phyloP scores from a whole-genome alignment of 768 basidiomycete genomes.

The Russula abietina region DNA sequence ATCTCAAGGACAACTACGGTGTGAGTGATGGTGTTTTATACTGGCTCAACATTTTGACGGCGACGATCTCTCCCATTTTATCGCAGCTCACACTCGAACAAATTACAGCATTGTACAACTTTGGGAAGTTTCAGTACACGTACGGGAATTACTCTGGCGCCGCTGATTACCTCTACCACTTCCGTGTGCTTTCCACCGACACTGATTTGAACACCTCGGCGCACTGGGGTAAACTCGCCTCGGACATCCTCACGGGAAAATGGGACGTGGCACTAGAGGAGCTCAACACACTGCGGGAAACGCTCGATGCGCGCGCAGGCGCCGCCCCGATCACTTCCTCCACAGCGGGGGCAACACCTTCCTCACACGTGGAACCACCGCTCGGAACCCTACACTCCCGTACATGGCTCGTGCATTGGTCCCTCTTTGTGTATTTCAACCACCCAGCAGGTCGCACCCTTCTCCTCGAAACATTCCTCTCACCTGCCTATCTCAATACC shows the following conservation, averaged over 20 bases:
- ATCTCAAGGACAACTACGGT: conserved; percentile 87
- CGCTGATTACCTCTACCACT: conserved; percentile 97
- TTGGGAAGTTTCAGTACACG: conserved; percentile 98
- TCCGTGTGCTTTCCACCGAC: conserved; percentile 94
- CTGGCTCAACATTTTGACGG: conserved; percentile 2
- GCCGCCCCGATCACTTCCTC: conserved; percentile 34
- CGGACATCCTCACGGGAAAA: conserved; percentile 88
- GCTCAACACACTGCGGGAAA: conserved; percentile 89
- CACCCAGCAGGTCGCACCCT: conserved; percentile 86
- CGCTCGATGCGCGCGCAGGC: conserved; percentile 74
- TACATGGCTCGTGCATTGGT: conserved; percentile 97
- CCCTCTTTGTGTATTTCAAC: conserved; percentile 97
- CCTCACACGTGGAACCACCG: conserved; percentile 59
- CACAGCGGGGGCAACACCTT: neutral
- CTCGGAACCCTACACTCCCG: conserved; percentile 87
- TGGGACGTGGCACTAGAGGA: conserved; percentile 96
- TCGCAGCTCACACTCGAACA: conserved; percentile 85
- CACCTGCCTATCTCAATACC: conserved; percentile 95
- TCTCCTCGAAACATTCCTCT: conserved; percentile 93
- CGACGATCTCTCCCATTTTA: neutral
- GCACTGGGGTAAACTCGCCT: conserved; percentile 98
- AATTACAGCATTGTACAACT: conserved; percentile 94
- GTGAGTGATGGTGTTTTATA: conserved; percentile 40
- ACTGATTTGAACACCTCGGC: conserved; percentile 90
- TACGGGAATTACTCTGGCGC: conserved; percentile 96